Evolutionary conservation across 1,284 basidiomycete species (phyloP).

Genomic region (Porodaedalea pini): DNA sequence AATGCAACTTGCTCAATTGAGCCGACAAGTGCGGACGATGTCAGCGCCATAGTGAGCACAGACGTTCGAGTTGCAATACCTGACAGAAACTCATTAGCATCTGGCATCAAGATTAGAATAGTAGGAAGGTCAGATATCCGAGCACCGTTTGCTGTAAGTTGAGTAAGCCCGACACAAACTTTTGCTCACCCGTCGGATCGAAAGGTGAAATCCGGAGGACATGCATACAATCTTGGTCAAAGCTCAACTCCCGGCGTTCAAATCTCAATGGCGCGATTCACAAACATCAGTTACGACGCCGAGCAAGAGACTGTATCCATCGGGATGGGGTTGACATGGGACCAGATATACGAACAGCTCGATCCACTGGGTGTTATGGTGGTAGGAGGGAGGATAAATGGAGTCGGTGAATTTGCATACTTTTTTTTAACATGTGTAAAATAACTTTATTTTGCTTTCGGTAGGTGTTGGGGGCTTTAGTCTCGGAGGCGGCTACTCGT

Average conservation of each 20-base stretch:
- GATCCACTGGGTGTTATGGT: constrained; percentile 23
- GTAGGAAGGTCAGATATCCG: constrained; percentile 15
- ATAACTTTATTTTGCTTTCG: neutral
- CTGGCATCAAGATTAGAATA: constrained; percentile 1
- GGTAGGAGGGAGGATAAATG: constrained; percentile 24
- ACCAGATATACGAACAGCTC: constrained; percentile 24
- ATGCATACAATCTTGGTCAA: constrained; percentile 25
- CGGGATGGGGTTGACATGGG: constrained; percentile 25
- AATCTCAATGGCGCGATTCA: constrained; percentile 25
- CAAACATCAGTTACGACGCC: constrained; percentile 20
- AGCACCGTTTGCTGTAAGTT: constrained; percentile 20
- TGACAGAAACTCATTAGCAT: neutral
- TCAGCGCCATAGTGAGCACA: constrained; percentile 17
- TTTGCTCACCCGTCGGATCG: neutral
- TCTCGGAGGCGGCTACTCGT: constrained; percentile 17
- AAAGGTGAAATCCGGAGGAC: constrained; percentile 26
- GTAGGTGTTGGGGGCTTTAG: constrained; percentile 12
- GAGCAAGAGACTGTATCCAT: constrained; percentile 18
- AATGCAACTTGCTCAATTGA: constrained; percentile 20
- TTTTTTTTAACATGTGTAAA: neutral
- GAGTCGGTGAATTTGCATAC: constrained; percentile 16
- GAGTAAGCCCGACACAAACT: neutral
- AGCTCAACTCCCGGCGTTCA: constrained; percentile 28
- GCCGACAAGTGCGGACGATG: constrained; percentile 10
- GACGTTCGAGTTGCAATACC: neutral